phyloP scores from a whole-genome alignment of 495 filamentous ascomycete species.

The Podospora pseudoanserina region DNA sequence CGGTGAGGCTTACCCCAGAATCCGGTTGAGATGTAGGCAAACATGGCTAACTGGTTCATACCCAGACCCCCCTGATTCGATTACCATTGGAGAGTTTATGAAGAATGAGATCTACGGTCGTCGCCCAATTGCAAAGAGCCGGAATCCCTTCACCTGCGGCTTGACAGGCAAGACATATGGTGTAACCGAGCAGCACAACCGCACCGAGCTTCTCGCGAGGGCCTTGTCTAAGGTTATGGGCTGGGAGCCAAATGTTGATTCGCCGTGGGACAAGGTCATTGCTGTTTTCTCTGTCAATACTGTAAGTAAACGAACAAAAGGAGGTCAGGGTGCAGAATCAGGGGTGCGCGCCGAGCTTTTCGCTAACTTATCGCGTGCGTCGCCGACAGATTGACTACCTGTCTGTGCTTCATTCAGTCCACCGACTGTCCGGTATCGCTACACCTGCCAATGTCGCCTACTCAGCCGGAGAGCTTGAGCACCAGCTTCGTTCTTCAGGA shows the following conservation, averaged over 20 bases:
- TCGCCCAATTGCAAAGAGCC: slow-evolving; percentile 57
- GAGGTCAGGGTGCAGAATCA: neutral
- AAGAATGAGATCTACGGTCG: slow-evolving; percentile 70
- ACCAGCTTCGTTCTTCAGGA: slow-evolving; percentile 73
- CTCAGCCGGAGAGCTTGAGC: slow-evolving; percentile 66
- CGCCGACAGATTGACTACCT: slow-evolving; percentile 73
- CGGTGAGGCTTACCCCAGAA: slow-evolving; percentile 26
- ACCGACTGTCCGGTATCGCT: slow-evolving; percentile 70
- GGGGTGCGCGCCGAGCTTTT: slow-evolving; percentile 13
- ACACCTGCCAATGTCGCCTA: slow-evolving; percentile 84
- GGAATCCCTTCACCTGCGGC: slow-evolving; percentile 78
- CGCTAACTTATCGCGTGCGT: neutral
- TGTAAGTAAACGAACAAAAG: slow-evolving; percentile 42
- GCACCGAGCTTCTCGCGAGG: slow-evolving; percentile 67
- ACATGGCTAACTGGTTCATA: neutral
- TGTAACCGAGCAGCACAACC: slow-evolving; percentile 58
- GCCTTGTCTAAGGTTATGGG: slow-evolving; percentile 68
- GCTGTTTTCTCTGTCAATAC: slow-evolving; percentile 78
- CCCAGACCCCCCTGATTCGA: slow-evolving; percentile 64
- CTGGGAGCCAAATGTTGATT: slow-evolving; percentile 70
- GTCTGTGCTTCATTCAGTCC: slow-evolving; percentile 70
- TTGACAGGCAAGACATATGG: slow-evolving; percentile 70
- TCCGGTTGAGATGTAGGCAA: neutral
- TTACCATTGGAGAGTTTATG: slow-evolving; percentile 79
- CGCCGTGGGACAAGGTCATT: slow-evolving; percentile 83